These are phyloP conservation scores for Dendrocalamus sinicus DNA, from an alignment of 176 grass and related monocot species.

Conservation along the genomic window DNA sequence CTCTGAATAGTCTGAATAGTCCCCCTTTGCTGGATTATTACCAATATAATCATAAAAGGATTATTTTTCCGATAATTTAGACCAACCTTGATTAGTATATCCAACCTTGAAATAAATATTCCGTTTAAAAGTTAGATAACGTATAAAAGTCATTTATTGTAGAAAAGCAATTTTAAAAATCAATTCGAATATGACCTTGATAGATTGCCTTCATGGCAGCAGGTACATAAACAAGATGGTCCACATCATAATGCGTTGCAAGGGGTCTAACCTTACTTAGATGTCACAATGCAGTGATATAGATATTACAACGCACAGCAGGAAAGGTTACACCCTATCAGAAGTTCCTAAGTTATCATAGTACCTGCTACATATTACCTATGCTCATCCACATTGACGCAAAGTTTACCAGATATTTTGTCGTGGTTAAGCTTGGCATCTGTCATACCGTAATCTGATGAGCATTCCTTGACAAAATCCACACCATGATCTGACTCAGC, in stretches of 20 bases:
- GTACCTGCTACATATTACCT: neutral
- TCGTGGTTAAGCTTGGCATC: slow-evolving; percentile 19
- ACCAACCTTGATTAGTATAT: too few species aligned
- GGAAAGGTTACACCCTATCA: neutral
- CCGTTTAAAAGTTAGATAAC: too few species aligned
- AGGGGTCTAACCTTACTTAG: neutral
- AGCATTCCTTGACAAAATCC: slow-evolving; percentile 45
- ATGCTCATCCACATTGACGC: neutral
- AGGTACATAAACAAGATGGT: neutral
- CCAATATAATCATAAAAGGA: too few species aligned
- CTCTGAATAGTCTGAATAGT: too few species aligned
- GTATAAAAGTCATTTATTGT: too few species aligned
- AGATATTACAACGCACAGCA: neutral
- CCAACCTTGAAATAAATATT: accelerated
- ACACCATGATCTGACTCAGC: slow-evolving; percentile 32
- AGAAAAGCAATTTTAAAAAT: too few species aligned
- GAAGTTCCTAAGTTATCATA: neutral
- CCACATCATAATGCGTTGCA: neutral
- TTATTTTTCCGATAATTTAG: too few species aligned
- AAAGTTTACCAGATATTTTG: neutral
- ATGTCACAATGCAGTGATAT: neutral
- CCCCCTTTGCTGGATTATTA: too few species aligned
- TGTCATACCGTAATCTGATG: slow-evolving; percentile 10
- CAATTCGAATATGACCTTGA: neutral
- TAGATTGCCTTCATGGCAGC: neutral